Base-by-base conservation (phyloP, 179 eudicot species). In the Amaranthus tricolor region DNA sequence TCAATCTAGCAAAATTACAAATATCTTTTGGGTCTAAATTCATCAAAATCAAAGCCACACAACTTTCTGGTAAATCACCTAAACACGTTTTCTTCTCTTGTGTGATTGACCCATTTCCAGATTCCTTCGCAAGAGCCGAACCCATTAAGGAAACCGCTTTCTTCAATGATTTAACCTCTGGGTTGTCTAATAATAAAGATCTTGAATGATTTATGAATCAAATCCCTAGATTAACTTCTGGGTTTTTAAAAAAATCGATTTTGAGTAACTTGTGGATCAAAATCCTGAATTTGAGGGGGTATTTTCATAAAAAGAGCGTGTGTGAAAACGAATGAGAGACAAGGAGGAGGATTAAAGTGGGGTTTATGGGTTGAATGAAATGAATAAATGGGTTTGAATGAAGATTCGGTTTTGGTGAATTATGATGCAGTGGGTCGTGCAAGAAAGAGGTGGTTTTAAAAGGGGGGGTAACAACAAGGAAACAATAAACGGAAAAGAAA, bases 61-160 rank as follows among this genome's bases (percentile, higher is more conserved):
- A 89, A 56, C 88, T 86, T 80, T 94, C 98, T 24, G 98, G 94
- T 78, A 92, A 83, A 76, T 94, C 96, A 5, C 95, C 96, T 3
- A 94, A 84, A 49, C 83, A 84, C 1, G 91, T 82, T 63, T 75
- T 78, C 74, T 50, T 66, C 73, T 10, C 58, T 66, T 48, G 58
- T 21, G 49, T 66, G 64, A 43, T 21, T 44, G 55, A 73, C 71
- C 81, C 77, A 17, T 20, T 67, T 44, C 17, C 16, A 24, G 72
- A 62, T 72, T 80, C 84, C 54, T 82, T 81, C 50, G 73, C 78
- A 68, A 85, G 48, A 9, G 80, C 74, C 10, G 82, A 80, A 75
- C 88, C 88, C 88, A 85, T 85, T 52, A 55, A 2, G 15, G 61
- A 68, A 44, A 3, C 54, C n/a, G 67, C 24, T 57, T 50, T 24